Conservation (phyloP, 2,329 filamentous ascomycete genomes). For the Tolypocladium amazonense region DNA sequence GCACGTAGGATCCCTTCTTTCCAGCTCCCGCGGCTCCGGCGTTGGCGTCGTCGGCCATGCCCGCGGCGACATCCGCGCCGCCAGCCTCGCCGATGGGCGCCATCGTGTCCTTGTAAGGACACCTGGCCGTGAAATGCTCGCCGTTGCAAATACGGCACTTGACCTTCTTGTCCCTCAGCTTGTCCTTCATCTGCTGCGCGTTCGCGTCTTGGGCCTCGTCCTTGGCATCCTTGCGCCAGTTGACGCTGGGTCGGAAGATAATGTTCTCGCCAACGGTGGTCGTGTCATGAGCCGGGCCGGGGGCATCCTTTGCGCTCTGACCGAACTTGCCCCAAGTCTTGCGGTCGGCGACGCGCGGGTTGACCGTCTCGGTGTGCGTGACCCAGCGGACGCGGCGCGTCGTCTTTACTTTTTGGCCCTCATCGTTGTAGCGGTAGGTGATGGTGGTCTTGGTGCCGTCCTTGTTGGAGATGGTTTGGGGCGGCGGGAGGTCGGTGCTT, state of each 20-base stretch:
- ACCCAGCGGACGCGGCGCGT: constrained; percentile 91
- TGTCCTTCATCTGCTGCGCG: constrained; percentile 65
- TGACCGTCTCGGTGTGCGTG: constrained; percentile 84
- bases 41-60: constrained; percentile 37
- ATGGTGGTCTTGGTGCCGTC: constrained; percentile 96
- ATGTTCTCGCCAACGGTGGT: constrained; percentile 97
- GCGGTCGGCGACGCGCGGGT: constrained; percentile 92
- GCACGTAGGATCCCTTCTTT: constrained; percentile 81
- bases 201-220: constrained; percentile 67
- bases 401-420: constrained; percentile 93
- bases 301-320: constrained; percentile 70
- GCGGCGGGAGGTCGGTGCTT: constrained; percentile 60
- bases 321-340: constrained; percentile 93
- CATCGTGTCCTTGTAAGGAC: constrained; percentile 99
- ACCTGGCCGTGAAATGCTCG: constrained; percentile 98
- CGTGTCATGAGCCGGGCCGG: constrained; percentile 78
- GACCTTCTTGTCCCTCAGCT: constrained; percentile 98
- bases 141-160: constrained; percentile 98
- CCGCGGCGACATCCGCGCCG: constrained; percentile 43
- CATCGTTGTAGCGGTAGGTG: constrained; percentile 81
- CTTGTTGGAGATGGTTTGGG: constrained; percentile 90
- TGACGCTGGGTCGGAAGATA: constrained; percentile 83
- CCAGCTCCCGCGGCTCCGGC: constrained; percentile 43
- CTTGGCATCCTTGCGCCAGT: constrained; percentile 87
- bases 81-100: constrained; percentile 62